These are phyloP conservation scores for Leishmania gerbilli DNA, from an alignment of 208 protist species.

Conservation along the genomic window DNA sequence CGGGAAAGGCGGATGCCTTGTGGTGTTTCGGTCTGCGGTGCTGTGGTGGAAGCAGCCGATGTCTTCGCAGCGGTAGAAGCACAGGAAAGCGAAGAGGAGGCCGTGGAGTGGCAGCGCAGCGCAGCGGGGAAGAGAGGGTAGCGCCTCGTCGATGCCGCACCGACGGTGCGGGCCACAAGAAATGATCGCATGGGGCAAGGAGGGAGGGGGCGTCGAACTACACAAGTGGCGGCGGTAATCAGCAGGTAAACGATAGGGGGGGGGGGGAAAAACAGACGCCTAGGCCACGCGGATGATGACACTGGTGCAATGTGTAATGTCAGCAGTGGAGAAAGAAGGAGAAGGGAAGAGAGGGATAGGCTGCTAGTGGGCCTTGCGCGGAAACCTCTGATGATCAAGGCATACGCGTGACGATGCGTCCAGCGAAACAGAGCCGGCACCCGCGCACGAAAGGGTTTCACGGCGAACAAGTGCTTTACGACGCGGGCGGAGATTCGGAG, in stretches of 20 bases:
- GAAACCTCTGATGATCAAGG: neutral
- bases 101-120: conserved; percentile 1
- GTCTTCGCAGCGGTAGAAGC: neutral
- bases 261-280: neutral
- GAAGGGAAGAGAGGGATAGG: neutral
- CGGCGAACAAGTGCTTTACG: neutral
- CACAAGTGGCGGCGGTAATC: neutral
- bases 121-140: neutral
- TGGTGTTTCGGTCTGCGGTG: conserved; percentile 20
- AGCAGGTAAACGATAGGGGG: neutral
- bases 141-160: neutral
- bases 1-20: conserved; percentile 30
- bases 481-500: neutral
- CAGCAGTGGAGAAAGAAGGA: neutral
- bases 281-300: neutral
- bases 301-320: neutral
- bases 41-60: conserved; percentile 1
- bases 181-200: neutral
- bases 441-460: neutral
- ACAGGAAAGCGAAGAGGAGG: neutral
- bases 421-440: neutral
- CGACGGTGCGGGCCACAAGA: neutral
- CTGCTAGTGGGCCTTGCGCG: neutral
- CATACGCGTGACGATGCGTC: neutral
- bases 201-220: neutral